Evolutionary conservation across 345 rosid genomes (phyloP).

Genomic region (Acer saccharum): DNA sequence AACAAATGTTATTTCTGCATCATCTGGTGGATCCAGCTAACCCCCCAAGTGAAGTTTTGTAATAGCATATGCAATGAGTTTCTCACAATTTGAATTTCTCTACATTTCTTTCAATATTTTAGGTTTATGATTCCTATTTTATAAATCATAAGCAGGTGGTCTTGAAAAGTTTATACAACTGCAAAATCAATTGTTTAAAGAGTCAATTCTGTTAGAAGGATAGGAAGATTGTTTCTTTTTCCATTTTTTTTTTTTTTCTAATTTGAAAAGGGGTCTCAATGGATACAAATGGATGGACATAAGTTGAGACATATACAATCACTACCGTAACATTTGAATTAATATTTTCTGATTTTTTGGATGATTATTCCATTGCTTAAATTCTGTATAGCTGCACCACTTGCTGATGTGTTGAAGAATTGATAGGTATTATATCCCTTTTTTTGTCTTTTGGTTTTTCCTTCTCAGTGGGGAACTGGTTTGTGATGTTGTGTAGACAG

Average conservation of each 20-base stretch:
- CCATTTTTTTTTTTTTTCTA: not conserved
- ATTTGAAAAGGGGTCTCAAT: not conserved
- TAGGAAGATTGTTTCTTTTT: not conserved
- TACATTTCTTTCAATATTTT: not conserved
- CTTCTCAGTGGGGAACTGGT: not conserved
- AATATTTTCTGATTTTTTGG: not conserved
- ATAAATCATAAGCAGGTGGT: too few species aligned
- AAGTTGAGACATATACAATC: not conserved
- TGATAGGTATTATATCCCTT: not conserved
- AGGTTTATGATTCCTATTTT: not conserved
- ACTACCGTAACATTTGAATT: not conserved
- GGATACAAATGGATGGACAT: not conserved
- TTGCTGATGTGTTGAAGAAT: constrained; percentile 12
- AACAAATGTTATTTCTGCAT: not conserved
- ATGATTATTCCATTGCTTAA: not conserved
- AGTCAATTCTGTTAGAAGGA: not conserved
- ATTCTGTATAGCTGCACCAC: constrained; percentile 5
- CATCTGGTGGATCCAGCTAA: not conserved
- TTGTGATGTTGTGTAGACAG: constrained; percentile 55
- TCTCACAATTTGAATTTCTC: not conserved
- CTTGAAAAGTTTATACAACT: too few species aligned
- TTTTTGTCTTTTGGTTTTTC: not conserved
- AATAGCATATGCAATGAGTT: not conserved
- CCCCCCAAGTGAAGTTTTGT: not conserved
- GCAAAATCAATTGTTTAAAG: not conserved